A percentile compares a stretch with the other conserved stretches of the same genome.
These are phyloP conservation scores for Penicillium sp. DNA, from an alignment of 2,329 filamentous ascomycete genomes.

Conservation along the genomic window DNA sequence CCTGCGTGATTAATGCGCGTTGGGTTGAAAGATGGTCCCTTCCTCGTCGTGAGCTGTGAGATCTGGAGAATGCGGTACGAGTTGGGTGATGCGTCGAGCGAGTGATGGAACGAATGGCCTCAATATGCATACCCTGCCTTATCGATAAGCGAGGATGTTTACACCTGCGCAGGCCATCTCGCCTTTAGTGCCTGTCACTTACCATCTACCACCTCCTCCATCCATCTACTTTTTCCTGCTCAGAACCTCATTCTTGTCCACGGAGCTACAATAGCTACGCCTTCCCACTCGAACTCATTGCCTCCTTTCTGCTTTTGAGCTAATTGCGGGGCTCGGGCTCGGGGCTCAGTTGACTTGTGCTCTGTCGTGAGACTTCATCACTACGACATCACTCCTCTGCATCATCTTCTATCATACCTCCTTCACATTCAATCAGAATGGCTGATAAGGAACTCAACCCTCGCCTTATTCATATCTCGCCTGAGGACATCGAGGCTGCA, in stretches of 20 bases:
- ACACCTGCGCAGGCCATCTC: not conserved
- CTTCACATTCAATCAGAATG: not conserved
- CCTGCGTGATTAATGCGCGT: not conserved
- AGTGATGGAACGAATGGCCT: not conserved
- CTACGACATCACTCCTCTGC: too few species aligned
- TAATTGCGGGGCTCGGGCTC: too few species aligned
- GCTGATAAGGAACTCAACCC: not conserved
- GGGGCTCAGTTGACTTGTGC: too few species aligned
- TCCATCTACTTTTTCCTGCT: not conserved
- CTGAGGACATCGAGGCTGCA: not conserved
- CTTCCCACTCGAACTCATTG: too few species aligned
- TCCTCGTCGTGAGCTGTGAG: not conserved
- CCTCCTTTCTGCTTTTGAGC: too few species aligned
- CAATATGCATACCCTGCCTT: not conserved
- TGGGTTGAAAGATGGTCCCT: not conserved
- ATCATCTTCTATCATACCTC: too few species aligned
- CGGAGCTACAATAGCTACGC: too few species aligned
- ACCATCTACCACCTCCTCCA: not conserved
- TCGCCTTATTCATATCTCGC: not conserved
- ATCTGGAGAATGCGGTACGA: not conserved
- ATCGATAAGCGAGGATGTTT: not conserved
- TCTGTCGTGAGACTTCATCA: too few species aligned
- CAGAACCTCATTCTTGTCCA: too few species aligned
- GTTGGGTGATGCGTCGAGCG: not conserved
- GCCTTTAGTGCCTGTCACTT: not conserved